Conservation (phyloP, 1,284 basidiomycete species). For the Trametes versicolor region DNA sequence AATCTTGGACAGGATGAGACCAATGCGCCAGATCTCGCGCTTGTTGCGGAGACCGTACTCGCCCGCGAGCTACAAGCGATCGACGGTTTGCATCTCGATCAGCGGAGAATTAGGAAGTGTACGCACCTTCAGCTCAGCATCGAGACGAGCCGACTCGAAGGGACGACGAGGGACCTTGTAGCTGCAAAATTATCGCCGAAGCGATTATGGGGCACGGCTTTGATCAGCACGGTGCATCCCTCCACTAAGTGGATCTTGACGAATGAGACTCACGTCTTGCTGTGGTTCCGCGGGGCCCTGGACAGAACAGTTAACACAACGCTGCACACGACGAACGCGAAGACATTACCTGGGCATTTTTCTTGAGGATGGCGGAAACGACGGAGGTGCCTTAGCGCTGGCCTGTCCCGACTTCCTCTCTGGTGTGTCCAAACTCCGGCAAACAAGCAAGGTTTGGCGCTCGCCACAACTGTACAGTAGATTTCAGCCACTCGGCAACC, state of each 20-base stretch:
- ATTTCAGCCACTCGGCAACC: conserved; percentile 46
- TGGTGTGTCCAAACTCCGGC: conserved; percentile 35
- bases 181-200: conserved; percentile 65
- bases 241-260: conserved; percentile 77
- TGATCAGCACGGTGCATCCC: conserved; percentile 70
- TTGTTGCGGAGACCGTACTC: conserved; percentile 99
- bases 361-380: conserved; percentile 62
- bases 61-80: conserved; percentile 83
- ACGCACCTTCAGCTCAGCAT: conserved; percentile 96
- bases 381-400: conserved; percentile 40
- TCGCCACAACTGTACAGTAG: conserved; percentile 58
- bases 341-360: conserved; percentile 83
- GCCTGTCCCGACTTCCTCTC: conserved; percentile 39
- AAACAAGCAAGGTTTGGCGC: conserved; percentile 40
- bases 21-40: conserved; percentile 99
- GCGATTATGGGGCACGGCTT: conserved; percentile 67
- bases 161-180: conserved; percentile 99
- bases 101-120: background rate
- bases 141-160: conserved; percentile 98
- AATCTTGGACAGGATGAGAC: conserved; percentile 98
- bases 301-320: conserved; percentile 49
- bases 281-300: conserved; percentile 89
- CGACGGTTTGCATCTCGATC: background rate
- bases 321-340: conserved; percentile 29
- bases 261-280: conserved; percentile 83